A percentile compares a stretch with the other conserved stretches of the same genome.
Evolutionary conservation across 352 stramenopile species (phyloP).

Genomic region (Halophytophthora batemanensis): DNA sequence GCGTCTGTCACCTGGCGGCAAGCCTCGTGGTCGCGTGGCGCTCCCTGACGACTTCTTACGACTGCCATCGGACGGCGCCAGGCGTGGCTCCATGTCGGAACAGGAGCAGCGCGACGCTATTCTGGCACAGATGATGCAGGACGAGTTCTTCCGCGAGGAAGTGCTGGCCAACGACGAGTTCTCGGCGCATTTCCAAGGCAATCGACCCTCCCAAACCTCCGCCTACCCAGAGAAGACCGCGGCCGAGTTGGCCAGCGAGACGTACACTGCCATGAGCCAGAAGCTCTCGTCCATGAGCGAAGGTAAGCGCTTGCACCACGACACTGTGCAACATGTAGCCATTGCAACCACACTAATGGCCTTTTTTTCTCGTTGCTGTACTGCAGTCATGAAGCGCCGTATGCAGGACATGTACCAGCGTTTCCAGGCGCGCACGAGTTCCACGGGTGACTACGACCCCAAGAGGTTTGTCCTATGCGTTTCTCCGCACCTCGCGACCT

Average conservation of each 20-base stretch:
- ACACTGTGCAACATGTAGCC: background rate
- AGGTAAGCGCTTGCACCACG: conserved; percentile 22
- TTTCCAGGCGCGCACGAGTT: conserved; percentile 70
- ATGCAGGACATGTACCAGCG: conserved; percentile 82
- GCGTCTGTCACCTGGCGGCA: conserved; percentile 11
- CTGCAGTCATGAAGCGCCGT: conserved; percentile 70
- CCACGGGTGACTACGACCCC: conserved; percentile 43
- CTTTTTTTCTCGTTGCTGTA: conserved; percentile 8
- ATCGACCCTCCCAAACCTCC: conserved; percentile 17
- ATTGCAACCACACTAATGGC: conserved; percentile 4
- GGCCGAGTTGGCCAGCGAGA: conserved; percentile 68
- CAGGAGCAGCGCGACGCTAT: conserved; percentile 72
- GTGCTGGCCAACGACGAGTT: conserved; percentile 71
- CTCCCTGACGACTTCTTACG: conserved; percentile 75
- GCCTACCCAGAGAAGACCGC: conserved; percentile 58
- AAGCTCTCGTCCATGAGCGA: conserved; percentile 80
- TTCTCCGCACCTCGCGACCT: background rate
- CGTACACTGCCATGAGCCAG: conserved; percentile 60
- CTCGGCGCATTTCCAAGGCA: conserved; percentile 56
- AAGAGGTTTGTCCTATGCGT: conserved; percentile 60
- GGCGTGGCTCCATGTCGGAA: conserved; percentile 32
- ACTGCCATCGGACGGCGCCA: conserved; percentile 36
- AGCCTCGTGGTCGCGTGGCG: conserved; percentile 23
- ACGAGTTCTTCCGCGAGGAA: conserved; percentile 80
- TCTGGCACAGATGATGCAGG: conserved; percentile 78